Evolutionary conservation across 176 grass and related monocot species (phyloP).

Genomic region (Carex scoparia): DNA sequence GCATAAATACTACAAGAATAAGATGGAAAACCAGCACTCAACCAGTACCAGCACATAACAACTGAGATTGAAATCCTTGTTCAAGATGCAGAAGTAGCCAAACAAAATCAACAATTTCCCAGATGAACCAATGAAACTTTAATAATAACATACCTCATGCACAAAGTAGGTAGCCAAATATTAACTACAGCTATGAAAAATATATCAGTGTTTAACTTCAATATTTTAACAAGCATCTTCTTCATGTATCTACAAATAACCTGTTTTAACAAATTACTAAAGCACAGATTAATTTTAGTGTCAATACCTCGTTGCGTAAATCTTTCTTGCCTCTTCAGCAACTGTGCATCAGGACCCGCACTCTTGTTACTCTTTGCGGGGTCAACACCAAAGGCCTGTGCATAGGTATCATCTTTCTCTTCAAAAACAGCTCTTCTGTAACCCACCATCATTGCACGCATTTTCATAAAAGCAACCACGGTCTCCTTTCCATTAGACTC

Average conservation of each 20-base stretch:
- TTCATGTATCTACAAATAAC: background rate
- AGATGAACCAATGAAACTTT: background rate
- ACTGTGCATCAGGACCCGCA: slow-evolving; percentile 6
- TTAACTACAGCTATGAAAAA: slow-evolving; percentile 13
- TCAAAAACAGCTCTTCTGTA: slow-evolving; percentile 50
- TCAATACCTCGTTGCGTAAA: slow-evolving; percentile 80
- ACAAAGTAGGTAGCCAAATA: slow-evolving; percentile 10
- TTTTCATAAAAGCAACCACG: slow-evolving; percentile 33
- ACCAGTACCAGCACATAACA: background rate
- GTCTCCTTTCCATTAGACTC: background rate
- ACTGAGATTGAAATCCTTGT: background rate
- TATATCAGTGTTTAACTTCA: slow-evolving; percentile 12
- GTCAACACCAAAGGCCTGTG: slow-evolving; percentile 74
- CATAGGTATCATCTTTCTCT: slow-evolving; percentile 60
- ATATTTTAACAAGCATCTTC: slow-evolving; percentile 19
- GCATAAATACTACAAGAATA: background rate
- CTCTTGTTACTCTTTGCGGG: slow-evolving; percentile 8
- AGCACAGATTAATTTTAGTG: slow-evolving; percentile 36
- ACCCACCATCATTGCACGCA: slow-evolving; percentile 43
- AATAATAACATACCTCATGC: slow-evolving; percentile 10
- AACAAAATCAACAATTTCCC: slow-evolving; percentile 1
- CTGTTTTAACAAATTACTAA: slow-evolving; percentile 9
- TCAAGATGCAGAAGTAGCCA: background rate
- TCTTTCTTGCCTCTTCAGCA: slow-evolving; percentile 33
- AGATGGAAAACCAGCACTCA: background rate